Percentiles rank a stretch among this genome's conserved stretches.
These are phyloP conservation scores for Antarctomyces pellizariae DNA, from an alignment of 495 filamentous ascomycete genomes.

Conservation along the genomic window DNA sequence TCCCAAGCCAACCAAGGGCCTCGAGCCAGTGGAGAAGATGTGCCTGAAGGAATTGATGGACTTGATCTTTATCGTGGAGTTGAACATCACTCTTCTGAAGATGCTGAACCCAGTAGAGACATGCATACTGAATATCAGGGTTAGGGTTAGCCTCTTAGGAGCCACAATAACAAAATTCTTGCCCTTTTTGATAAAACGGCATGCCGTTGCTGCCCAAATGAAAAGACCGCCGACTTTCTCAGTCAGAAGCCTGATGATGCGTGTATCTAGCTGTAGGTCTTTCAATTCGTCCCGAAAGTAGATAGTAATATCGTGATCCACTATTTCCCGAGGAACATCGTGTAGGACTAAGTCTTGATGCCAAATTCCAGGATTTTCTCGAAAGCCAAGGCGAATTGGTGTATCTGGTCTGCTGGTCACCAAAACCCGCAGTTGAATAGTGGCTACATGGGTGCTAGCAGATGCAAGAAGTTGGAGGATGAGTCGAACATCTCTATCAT, in stretches of 20 bases:
- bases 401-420: conserved; percentile 13
- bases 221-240: too few species aligned
- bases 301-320: conserved; percentile 7
- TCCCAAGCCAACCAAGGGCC: conserved; percentile 3
- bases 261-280: too few species aligned
- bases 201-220: too few species aligned
- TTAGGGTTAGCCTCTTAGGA: too few species aligned
- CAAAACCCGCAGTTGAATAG: conserved; percentile 9
- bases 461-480: conserved; percentile 10
- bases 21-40: conserved; percentile 5
- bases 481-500: conserved; percentile 1
- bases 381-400: conserved; percentile 11
- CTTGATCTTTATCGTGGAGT: conserved; percentile 1
- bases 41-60: conserved; percentile 3
- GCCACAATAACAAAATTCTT: too few species aligned
- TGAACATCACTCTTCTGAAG: conserved; percentile 1
- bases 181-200: too few species aligned
- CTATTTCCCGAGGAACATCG: conserved; percentile 6
- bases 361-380: too few species aligned
- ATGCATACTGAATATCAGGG: too few species aligned
- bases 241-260: too few species aligned
- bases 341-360: conserved; percentile 11
- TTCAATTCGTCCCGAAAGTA: too few species aligned
- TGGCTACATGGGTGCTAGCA: conserved; percentile 4
- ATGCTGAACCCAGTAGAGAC: conserved; percentile 5